Conservation (phyloP, 2,329 filamentous ascomycete genomes). For the Hymenoscyphus occultus region DNA sequence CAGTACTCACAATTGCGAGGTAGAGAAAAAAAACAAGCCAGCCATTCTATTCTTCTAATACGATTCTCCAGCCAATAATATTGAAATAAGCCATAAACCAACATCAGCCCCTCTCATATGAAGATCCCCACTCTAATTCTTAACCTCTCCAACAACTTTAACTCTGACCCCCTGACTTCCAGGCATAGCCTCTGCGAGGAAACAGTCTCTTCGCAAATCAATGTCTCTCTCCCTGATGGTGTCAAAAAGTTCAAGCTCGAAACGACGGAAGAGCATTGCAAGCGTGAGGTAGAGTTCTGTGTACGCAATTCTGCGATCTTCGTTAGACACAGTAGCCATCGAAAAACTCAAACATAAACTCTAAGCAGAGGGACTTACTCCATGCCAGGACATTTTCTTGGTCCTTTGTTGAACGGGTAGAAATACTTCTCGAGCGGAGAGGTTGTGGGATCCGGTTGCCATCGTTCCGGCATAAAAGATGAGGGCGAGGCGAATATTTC, state of each 20-base stretch:
- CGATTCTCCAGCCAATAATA: no score
- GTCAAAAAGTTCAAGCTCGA: constrained; percentile 21
- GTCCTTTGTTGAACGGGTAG: constrained; percentile 24
- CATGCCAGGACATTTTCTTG: constrained; percentile 28
- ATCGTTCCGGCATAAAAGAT: constrained; percentile 39
- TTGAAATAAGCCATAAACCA: no score
- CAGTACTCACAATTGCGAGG: no score
- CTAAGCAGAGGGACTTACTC: constrained; percentile 9
- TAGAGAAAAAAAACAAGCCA: no score
- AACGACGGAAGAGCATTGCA: constrained; percentile 23
- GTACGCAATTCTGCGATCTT: constrained; percentile 22
- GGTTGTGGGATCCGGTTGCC: constrained; percentile 33
- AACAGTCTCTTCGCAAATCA: constrained; percentile 22
- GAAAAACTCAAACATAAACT: no score
- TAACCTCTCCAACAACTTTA: constrained; percentile 1
- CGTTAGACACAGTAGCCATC: neutral
- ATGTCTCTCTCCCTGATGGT: constrained; percentile 21
- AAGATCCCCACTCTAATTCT: neutral
- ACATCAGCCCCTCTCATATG: no score
- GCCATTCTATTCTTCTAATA: no score
- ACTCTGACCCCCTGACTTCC: constrained; percentile 2
- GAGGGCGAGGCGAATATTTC: constrained; percentile 33
- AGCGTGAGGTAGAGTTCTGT: constrained; percentile 24
- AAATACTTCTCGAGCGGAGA: constrained; percentile 23
- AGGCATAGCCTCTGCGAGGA: constrained; percentile 11